A percentile compares a stretch with the other conserved stretches of the same genome.
Evolutionary conservation across 2,329 filamentous ascomycete species (phyloP).

Genomic region (Monosporascus sp.): DNA sequence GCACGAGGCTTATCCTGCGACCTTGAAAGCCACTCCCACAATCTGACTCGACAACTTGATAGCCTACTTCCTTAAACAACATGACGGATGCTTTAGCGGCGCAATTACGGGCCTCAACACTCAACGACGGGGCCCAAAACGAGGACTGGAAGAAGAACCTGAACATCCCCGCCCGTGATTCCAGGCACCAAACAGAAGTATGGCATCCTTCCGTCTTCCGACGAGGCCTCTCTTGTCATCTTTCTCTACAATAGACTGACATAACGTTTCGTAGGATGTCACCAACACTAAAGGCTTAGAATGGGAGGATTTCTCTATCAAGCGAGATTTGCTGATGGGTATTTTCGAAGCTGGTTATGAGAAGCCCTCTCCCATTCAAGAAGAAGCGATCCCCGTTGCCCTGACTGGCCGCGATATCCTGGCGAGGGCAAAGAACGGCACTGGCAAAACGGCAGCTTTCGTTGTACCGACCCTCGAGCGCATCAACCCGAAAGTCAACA

Average conservation of each 20-base stretch:
- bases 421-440: conserved; percentile 96
- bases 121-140: conserved; percentile 43
- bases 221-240: not conserved
- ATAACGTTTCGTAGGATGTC: conserved; percentile 65
- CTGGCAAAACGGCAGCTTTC: conserved; percentile 96
- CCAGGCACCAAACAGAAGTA: conserved; percentile 76
- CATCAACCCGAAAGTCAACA: conserved; percentile 93
- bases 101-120: conserved; percentile 30
- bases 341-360: conserved; percentile 99
- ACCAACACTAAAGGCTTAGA: conserved; percentile 96
- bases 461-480: conserved; percentile 92
- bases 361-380: conserved; percentile 97
- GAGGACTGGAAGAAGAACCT: conserved; percentile 71
- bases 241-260: conserved; percentile 4
- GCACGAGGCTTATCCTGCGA: not conserved
- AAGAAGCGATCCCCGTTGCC: conserved; percentile 96
- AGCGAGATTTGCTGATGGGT: conserved; percentile 94
- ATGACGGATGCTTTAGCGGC: conserved; percentile 27
- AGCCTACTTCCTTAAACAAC: conserved; percentile 11
- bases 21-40: not conserved
- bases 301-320: conserved; percentile 95
- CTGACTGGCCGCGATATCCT: conserved; percentile 92
- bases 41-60: conserved; percentile 20
- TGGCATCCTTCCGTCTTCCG: conserved; percentile 10
- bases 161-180: conserved; percentile 68